A percentile compares a stretch with the other conserved stretches of the same genome.
phyloP scores from a whole-genome alignment of 2,329 filamentous ascomycete species.

The Mycosphaerella arachidis region DNA sequence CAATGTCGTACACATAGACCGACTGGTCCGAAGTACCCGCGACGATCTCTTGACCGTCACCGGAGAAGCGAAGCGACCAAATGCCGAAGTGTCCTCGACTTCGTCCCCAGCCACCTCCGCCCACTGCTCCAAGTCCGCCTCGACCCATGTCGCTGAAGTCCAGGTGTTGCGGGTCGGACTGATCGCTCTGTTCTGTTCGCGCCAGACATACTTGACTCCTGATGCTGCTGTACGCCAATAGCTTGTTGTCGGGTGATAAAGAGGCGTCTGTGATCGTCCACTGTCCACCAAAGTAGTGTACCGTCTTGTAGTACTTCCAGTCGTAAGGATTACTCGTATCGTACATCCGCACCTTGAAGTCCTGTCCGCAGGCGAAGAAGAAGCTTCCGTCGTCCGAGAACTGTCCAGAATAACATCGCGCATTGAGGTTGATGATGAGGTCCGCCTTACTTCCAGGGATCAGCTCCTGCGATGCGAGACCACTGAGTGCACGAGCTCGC shows the following conservation, averaged over 20 bases:
- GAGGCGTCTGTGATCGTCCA: conserved; percentile 97
- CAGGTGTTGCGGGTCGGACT: conserved; percentile 72
- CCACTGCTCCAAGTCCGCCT: conserved; percentile 32
- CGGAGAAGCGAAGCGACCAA: conserved; percentile 88
- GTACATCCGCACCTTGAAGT: conserved; percentile 95
- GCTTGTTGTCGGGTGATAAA: conserved; percentile 84
- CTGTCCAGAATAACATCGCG: conserved; percentile 87
- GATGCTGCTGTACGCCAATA: conserved; percentile 88
- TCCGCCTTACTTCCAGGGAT: conserved; percentile 75
- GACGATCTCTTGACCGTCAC: conserved; percentile 84
- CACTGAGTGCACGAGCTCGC: conserved; percentile 57
- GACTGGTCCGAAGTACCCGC: conserved; percentile 76
- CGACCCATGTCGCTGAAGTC: conserved; percentile 59
- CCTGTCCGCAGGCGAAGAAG: conserved; percentile 87
- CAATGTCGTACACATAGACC: conserved; percentile 89
- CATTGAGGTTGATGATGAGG: conserved; percentile 80
- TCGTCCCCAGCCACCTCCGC: conserved; percentile 26
- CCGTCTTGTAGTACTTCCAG: conserved; percentile 92
- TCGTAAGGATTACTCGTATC: conserved; percentile 92
- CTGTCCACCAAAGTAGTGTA: conserved; percentile 85
- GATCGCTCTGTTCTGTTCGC: conserved; percentile 77
- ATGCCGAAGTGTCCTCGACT: conserved; percentile 42
- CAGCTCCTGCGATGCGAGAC: conserved; percentile 64
- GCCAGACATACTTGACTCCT: conserved; percentile 78
- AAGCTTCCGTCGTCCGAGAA: conserved; percentile 97